These are phyloP conservation scores for Dactylella cylindrospora DNA, from an alignment of 2,329 filamentous ascomycete species.

Conservation along the genomic window DNA sequence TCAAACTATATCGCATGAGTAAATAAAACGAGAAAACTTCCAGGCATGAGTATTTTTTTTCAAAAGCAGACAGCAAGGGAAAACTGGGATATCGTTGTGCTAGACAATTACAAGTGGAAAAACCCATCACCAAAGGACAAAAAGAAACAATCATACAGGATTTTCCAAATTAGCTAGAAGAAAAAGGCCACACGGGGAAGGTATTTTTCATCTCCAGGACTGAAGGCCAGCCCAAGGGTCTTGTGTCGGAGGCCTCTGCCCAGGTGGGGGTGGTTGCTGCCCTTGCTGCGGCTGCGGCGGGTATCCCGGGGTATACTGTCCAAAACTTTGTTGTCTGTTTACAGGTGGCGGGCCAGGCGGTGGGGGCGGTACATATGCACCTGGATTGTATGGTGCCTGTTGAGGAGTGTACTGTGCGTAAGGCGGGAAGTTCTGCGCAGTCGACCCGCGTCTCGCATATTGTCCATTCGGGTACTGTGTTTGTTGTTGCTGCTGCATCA, in stretches of 20 bases:
- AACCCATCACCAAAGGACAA: constrained; percentile 2
- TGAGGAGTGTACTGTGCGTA: constrained; percentile 48
- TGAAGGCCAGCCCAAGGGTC: constrained; percentile 50
- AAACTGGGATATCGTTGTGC: constrained; percentile 36
- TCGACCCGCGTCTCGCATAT: constrained; percentile 47
- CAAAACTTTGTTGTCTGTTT: constrained; percentile 64
- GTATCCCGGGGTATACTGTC: constrained; percentile 53
- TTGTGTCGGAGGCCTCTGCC: constrained; percentile 28
- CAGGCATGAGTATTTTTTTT: background rate
- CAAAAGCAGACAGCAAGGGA: background rate
- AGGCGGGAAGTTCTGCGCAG: constrained; percentile 34
- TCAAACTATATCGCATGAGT: too few species aligned
- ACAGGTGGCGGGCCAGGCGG: constrained; percentile 65
- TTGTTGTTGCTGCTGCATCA: constrained; percentile 54
- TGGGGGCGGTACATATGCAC: constrained; percentile 64
- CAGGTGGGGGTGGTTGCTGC: constrained; percentile 46
- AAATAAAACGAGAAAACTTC: too few species aligned
- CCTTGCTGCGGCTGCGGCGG: constrained; percentile 49
- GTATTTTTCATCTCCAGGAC: constrained; percentile 48
- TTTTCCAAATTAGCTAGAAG: too few species aligned
- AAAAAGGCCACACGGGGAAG: background rate
- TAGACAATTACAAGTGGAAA: constrained; percentile 2
- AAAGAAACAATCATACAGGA: constrained; percentile 6
- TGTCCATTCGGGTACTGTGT: constrained; percentile 49
- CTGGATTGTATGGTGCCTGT: constrained; percentile 57